Evolutionary conservation across 1,284 basidiomycete species (phyloP), one percentile per base, ranked within the genome.

Genomic region (Microbotryum silenes-acaulis): DNA sequence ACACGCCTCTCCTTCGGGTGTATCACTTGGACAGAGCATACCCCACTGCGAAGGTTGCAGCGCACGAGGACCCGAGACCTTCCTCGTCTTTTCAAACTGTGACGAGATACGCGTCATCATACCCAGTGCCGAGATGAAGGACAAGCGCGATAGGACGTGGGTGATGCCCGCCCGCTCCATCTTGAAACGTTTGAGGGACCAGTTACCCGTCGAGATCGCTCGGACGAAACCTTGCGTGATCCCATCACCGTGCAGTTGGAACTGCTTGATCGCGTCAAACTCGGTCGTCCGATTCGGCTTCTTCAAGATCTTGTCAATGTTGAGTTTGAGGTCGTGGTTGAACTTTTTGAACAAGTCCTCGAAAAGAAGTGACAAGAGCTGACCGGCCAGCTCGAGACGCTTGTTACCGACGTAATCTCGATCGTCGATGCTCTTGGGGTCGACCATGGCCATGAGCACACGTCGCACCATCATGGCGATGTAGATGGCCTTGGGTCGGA

Each of bases 101-200:
- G 91, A 94, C 21, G 89, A 89, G 68, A 99, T 99, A 52, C 96
- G 86, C 10, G 96, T 99, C 97, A 99, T 99, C 96, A 98, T 99
- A 44, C 97, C 96, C 23, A 99, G 81, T 1, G 96, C 97, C 60
- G 92, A 90, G 74, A 99, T 97, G 81, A 93, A 99, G 70, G 86
- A 89, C 53, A 99, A 79, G 33, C 97, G 85, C 72, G 89, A 93
- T 31, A 99, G 83, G 62, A 99, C 97, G 75, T 99, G 96, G 5
- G 96, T 99, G 56, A 99, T 92, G 60, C 96, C 96, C 0, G 96
- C 96, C 49, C 97, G 85, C 75, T 98, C 96, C 91, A 98, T 98
- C 80, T 96, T 97, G 84, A 99, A 99, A 64, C 96, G 89, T 77
- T 98, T 99, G 60, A 98, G 80, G 27, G 90, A 92, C 96, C 96